These are phyloP conservation scores for Trichoderma brevicompactum DNA, from an alignment of 2,329 filamentous ascomycete species.

Conservation along the genomic window DNA sequence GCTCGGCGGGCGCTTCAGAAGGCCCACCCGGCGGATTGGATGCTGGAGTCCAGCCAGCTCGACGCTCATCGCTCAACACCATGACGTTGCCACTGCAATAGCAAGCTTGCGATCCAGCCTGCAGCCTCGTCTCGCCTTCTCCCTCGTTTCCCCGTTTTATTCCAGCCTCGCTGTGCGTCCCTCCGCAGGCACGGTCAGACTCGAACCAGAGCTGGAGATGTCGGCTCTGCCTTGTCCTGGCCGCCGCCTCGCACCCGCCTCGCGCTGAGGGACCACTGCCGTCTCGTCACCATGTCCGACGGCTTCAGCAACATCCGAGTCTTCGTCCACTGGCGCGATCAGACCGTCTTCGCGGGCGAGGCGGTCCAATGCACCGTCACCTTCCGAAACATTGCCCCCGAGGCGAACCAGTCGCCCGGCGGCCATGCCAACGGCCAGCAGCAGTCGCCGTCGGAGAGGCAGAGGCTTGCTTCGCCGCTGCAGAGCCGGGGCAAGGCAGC, in stretches of 20 bases:
- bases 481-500: constrained; percentile 48
- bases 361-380: constrained; percentile 94
- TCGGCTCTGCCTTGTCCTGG: constrained; percentile 37
- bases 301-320: constrained; percentile 78
- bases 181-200: constrained; percentile 30
- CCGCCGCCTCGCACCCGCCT: constrained; percentile 37
- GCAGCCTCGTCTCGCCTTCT: not conserved
- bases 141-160: not conserved
- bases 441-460: constrained; percentile 39
- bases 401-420: constrained; percentile 39
- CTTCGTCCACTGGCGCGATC: constrained; percentile 92
- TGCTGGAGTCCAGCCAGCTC: constrained; percentile 12
- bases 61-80: constrained; percentile 22
- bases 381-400: constrained; percentile 80
- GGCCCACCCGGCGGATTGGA: constrained; percentile 13
- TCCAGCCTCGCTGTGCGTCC: not conserved
- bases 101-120: not conserved
- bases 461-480: constrained; percentile 50
- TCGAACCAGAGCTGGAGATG: constrained; percentile 42
- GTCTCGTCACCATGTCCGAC: constrained; percentile 54
- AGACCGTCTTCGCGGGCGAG: constrained; percentile 95
- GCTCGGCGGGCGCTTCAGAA: not conserved
- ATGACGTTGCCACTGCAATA: constrained; percentile 25
- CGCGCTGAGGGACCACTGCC: constrained; percentile 38
- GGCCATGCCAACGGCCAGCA: constrained; percentile 2